Evolutionary conservation across 208 protist genomes (phyloP).

Genomic region (Crithidia expoeki): DNA sequence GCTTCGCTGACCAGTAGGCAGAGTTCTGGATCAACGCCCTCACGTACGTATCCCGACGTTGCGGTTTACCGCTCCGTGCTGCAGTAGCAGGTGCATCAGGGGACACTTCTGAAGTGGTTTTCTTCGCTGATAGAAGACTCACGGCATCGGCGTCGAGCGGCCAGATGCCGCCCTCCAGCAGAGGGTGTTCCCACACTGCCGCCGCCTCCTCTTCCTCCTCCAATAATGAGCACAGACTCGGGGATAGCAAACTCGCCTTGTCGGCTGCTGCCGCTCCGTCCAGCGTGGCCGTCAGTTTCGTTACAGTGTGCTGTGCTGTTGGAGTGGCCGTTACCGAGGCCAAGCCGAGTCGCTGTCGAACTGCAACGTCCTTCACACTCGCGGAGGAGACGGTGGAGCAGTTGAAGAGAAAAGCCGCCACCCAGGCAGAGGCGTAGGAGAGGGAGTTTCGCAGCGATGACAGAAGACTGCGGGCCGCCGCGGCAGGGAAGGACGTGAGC

Average conservation of each 20-base stretch:
- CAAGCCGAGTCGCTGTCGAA: constrained; percentile 32
- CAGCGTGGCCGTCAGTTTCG: constrained; percentile 17
- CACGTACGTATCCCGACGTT: constrained; percentile 3
- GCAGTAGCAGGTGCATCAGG: background rate
- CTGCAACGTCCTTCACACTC: constrained; percentile 22
- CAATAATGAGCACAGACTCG: background rate
- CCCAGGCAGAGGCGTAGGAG: constrained; percentile 36
- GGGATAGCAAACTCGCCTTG: background rate
- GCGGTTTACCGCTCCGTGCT: background rate
- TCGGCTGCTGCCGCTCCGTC: background rate
- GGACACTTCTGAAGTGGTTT: background rate
- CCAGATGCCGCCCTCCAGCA: constrained; percentile 32
- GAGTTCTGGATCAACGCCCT: constrained; percentile 21
- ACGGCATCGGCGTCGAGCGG: background rate
- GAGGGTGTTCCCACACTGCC: constrained; percentile 25
- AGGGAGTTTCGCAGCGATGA: constrained; percentile 30
- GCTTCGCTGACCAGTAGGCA: constrained; percentile 34
- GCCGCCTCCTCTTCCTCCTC: constrained; percentile 17
- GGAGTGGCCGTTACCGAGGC: constrained; percentile 33
- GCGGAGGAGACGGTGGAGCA: constrained; percentile 30
- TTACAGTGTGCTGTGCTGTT: constrained; percentile 22
- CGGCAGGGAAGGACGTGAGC: background rate
- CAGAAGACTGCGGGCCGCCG: constrained; percentile 19
- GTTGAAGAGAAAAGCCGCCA: constrained; percentile 37
- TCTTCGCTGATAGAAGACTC: too few species aligned